phyloP scores from a whole-genome alignment of 371 early-diverging fungal genomes.

The Circinella minor region DNA sequence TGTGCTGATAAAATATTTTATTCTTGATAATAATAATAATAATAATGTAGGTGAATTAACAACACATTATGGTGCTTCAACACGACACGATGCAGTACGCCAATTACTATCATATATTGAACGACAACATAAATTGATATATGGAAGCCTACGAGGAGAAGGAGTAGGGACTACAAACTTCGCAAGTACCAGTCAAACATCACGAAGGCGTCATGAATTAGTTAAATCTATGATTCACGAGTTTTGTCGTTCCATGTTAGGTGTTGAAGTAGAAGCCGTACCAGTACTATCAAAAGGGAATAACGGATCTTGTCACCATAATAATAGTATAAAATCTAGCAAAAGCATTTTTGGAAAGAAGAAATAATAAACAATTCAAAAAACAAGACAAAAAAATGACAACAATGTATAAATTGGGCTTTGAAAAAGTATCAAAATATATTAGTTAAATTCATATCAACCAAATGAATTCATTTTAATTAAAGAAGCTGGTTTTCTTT shows the following conservation, averaged over 20 bases:
- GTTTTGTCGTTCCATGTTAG: conserved; percentile 46
- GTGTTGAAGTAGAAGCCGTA: conserved; percentile 35
- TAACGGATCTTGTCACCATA: background rate
- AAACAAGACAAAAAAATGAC: no score
- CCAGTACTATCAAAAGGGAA: background rate
- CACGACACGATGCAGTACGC: conserved; percentile 42
- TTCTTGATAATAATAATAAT: background rate
- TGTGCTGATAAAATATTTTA: background rate
- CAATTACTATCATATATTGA: conserved; percentile 40
- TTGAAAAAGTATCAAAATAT: no score
- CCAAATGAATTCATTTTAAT: no score
- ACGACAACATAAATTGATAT: conserved; percentile 35
- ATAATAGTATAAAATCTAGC: background rate
- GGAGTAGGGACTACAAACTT: conserved; percentile 13
- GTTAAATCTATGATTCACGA: conserved; percentile 53
- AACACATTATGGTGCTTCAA: conserved; percentile 37
- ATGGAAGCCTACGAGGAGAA: conserved; percentile 22
- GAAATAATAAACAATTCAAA: background rate
- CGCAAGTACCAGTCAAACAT: conserved; percentile 23
- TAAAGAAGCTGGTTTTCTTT: no score
- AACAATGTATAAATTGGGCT: no score
- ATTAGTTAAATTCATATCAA: no score
- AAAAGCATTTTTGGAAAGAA: conserved; percentile 7
- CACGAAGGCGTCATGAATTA: conserved; percentile 42
- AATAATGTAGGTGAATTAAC: conserved; percentile 40